These are phyloP conservation scores for Zanthoxylum bungeanum DNA, from an alignment of 345 rosid species.

Conservation along the genomic window DNA sequence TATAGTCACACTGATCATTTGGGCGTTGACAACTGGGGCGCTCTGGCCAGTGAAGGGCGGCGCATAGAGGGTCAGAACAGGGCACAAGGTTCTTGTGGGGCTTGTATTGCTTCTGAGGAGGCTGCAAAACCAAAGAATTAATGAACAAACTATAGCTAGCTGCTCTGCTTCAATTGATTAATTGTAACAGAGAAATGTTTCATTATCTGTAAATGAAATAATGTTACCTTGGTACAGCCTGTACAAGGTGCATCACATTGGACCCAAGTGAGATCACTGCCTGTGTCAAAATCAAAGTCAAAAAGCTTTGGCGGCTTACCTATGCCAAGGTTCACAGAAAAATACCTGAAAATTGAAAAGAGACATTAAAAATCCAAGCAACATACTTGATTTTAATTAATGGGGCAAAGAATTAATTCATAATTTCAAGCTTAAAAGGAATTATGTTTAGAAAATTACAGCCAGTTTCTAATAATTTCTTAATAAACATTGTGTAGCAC, in stretches of 20 bases:
- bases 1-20: neutral
- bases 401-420: neutral
- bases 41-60: neutral
- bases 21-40: neutral
- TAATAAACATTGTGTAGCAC: no score
- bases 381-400: neutral
- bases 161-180: no score
- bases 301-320: neutral
- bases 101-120: neutral
- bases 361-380: neutral
- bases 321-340: neutral
- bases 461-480: neutral
- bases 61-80: neutral
- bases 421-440: neutral
- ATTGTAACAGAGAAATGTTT: neutral
- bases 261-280: constrained; percentile 4
- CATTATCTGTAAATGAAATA: neutral
- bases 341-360: neutral
- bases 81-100: neutral
- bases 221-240: neutral
- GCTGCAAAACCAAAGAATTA: neutral
- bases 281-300: neutral
- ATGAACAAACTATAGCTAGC: neutral
- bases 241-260: constrained; percentile 4
- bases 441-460: no score